Evolutionary conservation across 2,329 filamentous ascomycete species (phyloP).

Genomic region (Colletotrichum orchidophilum): DNA sequence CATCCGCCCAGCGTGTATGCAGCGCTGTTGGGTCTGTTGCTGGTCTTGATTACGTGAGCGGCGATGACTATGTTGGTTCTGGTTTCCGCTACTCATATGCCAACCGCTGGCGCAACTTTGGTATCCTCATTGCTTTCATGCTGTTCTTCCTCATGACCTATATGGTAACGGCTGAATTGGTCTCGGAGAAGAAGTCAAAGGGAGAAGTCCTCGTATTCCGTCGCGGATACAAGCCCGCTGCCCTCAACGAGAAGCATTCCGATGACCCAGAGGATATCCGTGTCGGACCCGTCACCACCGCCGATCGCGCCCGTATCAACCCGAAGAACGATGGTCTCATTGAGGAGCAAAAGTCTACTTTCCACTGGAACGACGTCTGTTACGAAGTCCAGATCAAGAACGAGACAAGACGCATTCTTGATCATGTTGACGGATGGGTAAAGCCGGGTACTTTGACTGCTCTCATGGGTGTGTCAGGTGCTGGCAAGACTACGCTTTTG

Average conservation of each 20-base stretch:
- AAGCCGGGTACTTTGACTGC: conserved; percentile 91
- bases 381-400: conserved; percentile 82
- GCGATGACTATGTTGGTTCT: conserved; percentile 64
- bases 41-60: conserved; percentile 62
- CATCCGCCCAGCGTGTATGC: conserved; percentile 60
- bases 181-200: conserved; percentile 75
- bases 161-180: conserved; percentile 72
- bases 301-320: conserved; percentile 48
- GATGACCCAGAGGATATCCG: conserved; percentile 65
- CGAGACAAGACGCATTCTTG: conserved; percentile 78
- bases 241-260: conserved; percentile 68
- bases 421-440: conserved; percentile 92
- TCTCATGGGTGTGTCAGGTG: conserved; percentile 90
- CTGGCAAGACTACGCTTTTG: conserved; percentile 92
- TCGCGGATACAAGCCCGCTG: conserved; percentile 70
- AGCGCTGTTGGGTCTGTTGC: conserved; percentile 65
- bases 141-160: conserved; percentile 70
- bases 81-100: conserved; percentile 65
- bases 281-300: conserved; percentile 59
- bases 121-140: conserved; percentile 73
- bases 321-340: conserved; percentile 54
- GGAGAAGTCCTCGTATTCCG: conserved; percentile 81
- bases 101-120: conserved; percentile 77
- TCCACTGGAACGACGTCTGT: conserved; percentile 87
- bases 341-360: conserved; percentile 74